Base-by-base conservation (phyloP, 2,329 filamentous ascomycete species). In the Microdochium nivale region DNA sequence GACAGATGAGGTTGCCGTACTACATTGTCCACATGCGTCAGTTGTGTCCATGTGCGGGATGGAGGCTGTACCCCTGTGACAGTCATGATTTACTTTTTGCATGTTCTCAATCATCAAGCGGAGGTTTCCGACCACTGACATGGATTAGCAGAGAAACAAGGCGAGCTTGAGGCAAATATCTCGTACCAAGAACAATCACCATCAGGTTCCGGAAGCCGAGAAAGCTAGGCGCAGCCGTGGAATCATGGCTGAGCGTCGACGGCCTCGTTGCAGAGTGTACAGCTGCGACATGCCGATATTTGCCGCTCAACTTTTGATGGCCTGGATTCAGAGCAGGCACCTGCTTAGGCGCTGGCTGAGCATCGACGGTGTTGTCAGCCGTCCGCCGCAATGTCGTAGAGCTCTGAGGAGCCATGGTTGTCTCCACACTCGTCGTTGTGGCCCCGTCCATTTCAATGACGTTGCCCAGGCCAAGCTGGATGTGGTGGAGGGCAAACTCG, bases 71-170 rank as follows among this genome's bases (percentile, higher is more conserved):
- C n/a, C 14, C 43, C 24, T 19, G 9, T 4, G 14, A 5, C 43
- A 8, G 24, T 14, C 16, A 19, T 51, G 21, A 57, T 57, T 55
- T 65, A 89, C 88, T 79, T 96, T 96, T 75, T 92, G 88, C 59
- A 92, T 89, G 65, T 99, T 99, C 70, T 97, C 94, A 64, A 99
- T 90, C 73, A 97, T 89, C 62, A 99, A 77, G 57, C 94, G 85
- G 49, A 99, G 71, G 66, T 99, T 99, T 62, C 91, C 94, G 49
- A 92, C 90, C 62, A 97, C 89, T 90, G 54, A 44, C n/a, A 43
- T 49, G 3, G 48, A 50, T 59, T 40, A 61, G 55, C 32, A 30
- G 21, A 43, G 4, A 3, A 30, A 13, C 19, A 25, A 23, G 30
- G 11, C n/a, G 7, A 5, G 21, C 40, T 23, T 44, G 19, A 24